Conservation (phyloP, 2,329 filamentous ascomycete genomes). For the Alternaria hordeiaustralica region DNA sequence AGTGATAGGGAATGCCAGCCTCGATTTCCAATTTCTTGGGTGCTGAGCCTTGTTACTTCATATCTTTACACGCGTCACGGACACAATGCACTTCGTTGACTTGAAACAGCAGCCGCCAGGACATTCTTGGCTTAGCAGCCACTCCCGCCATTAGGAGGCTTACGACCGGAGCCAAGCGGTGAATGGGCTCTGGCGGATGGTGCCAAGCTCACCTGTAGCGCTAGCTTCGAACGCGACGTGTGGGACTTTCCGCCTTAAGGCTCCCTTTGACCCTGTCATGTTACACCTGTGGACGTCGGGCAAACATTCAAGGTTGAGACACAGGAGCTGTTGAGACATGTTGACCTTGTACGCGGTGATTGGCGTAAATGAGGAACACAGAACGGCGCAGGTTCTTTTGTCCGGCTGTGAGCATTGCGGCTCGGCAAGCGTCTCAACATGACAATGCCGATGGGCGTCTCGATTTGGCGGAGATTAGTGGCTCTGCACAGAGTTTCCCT, state of each 20-base stretch:
- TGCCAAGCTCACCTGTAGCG: constrained; percentile 1
- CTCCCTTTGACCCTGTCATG: background rate
- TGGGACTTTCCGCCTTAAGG: constrained; percentile 4
- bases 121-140: constrained; percentile 9
- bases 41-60: constrained; percentile 2
- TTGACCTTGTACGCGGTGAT: background rate
- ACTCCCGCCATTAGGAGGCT: constrained; percentile 6
- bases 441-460: background rate
- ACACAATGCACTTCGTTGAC: background rate
- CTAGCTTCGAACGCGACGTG: constrained; percentile 7
- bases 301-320: background rate
- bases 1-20: constrained; percentile 6
- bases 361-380: background rate
- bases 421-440: background rate
- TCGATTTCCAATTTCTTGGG: constrained; percentile 4
- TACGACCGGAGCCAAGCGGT: constrained; percentile 4
- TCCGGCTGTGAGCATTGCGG: background rate
- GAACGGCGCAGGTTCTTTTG: background rate
- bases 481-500: background rate
- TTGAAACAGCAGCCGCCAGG: constrained; percentile 11
- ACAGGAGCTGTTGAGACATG: background rate
- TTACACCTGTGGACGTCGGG: background rate
- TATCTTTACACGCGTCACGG: constrained; percentile 6
- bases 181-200: background rate
- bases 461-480: background rate